Percentiles rank a stretch among this genome's conserved stretches.
phyloP scores from a whole-genome alignment of 257 asterid species.

The Linderniella brevidens region DNA sequence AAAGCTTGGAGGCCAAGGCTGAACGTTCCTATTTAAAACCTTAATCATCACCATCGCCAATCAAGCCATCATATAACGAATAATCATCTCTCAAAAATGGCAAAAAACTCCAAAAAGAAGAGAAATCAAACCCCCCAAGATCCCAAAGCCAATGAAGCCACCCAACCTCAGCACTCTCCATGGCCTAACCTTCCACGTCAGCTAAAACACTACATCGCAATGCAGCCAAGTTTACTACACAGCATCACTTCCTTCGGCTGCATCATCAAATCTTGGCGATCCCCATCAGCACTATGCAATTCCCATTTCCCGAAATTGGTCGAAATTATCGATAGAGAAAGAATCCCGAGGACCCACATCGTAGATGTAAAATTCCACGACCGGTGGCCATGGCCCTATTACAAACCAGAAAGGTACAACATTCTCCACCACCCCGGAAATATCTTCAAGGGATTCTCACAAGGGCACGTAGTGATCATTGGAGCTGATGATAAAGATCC shows the following conservation, averaged over 20 bases:
- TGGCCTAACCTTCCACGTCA: conserved; percentile 31
- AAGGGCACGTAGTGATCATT: conserved; percentile 5
- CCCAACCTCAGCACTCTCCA: not conserved
- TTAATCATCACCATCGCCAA: too few species aligned
- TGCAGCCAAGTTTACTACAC: conserved; percentile 12
- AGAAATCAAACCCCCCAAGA: not conserved
- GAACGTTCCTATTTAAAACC: too few species aligned
- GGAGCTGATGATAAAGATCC: not conserved
- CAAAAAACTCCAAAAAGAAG: too few species aligned
- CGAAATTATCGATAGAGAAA: too few species aligned
- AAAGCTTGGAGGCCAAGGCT: too few species aligned
- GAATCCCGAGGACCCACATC: conserved; percentile 12
- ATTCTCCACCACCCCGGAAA: not conserved
- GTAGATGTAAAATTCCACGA: conserved; percentile 4
- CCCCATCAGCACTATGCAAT: conserved; percentile 10
- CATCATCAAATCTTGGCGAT: conserved; percentile 20
- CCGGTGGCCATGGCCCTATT: not conserved
- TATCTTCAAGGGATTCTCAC: conserved; percentile 6
- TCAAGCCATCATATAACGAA: too few species aligned
- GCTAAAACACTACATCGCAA: conserved; percentile 8
- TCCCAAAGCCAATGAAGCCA: not conserved
- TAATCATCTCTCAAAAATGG: too few species aligned
- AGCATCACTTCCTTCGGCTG: conserved; percentile 15
- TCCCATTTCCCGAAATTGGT: not conserved
- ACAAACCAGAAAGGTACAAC: not conserved